phyloP scores from a whole-genome alignment of 169 alveolate species.

The Theileria equi region DNA sequence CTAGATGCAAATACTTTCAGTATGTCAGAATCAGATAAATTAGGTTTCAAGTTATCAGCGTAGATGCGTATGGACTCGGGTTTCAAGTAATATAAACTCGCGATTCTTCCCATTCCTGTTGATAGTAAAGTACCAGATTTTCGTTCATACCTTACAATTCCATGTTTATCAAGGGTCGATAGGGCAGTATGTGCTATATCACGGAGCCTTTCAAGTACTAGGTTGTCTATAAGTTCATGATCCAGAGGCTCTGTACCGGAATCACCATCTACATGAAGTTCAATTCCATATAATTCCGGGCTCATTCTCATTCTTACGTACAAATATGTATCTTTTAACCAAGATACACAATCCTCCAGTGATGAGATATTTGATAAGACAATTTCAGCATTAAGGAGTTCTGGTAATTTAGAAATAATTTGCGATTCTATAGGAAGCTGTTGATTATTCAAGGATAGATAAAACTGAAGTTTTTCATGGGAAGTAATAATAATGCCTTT shows the following conservation, averaged over 20 bases:
- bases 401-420: conserved; percentile 89
- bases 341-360: conserved; percentile 93
- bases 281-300: conserved; percentile 83
- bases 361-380: conserved; percentile 90
- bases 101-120: conserved; percentile 96
- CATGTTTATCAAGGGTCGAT: conserved; percentile 85
- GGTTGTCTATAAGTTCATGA: conserved; percentile 38
- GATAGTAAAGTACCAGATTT: conserved; percentile 88
- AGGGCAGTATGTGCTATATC: conserved; percentile 88
- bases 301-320: conserved; percentile 89
- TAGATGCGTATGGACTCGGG: conserved; percentile 92
- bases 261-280: conserved; percentile 5
- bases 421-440: conserved; percentile 97
- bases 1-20: conserved; percentile 92
- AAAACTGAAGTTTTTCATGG: conserved; percentile 91
- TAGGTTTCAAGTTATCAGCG: conserved; percentile 86
- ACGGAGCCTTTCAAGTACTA: conserved; percentile 41
- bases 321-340: conserved; percentile 97
- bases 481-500: conserved; percentile 98
- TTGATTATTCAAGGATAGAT: conserved; percentile 93
- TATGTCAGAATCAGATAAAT: conserved; percentile 90
- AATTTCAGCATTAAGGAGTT: conserved; percentile 98
- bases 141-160: conserved; percentile 91
- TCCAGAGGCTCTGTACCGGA: background rate
- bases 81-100: conserved; percentile 95